Conservation (phyloP, 2,329 filamentous ascomycete species). For the Mycosphaerelloides madeirae region DNA sequence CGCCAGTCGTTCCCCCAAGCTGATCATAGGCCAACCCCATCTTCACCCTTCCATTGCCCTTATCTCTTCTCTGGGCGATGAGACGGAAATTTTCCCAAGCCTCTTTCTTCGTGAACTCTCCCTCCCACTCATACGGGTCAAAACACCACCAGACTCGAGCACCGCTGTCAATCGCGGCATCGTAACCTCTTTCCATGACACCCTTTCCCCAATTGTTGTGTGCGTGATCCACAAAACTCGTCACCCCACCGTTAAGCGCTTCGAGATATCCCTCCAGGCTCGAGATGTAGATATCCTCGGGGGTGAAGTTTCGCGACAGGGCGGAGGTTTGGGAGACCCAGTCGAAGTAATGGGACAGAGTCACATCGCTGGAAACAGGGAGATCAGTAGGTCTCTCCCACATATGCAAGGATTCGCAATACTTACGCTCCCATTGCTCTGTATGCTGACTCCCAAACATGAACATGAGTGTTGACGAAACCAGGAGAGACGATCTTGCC, state of each 20-base stretch:
- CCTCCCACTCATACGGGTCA: constrained; percentile 2
- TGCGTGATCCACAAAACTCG: constrained; percentile 39
- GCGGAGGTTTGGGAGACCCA: constrained; percentile 34
- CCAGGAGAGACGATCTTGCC: constrained; percentile 52
- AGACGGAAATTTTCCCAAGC: constrained; percentile 7
- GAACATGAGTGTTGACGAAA: constrained; percentile 53
- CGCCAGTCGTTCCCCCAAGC: constrained; percentile 3
- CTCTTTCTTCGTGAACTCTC: constrained; percentile 2
- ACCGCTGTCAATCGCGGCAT: constrained; percentile 42
- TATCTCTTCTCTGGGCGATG: neutral
- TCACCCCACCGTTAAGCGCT: constrained; percentile 41
- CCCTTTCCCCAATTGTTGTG: constrained; percentile 21
- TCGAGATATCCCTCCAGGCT: constrained; percentile 40
- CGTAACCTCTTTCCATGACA: constrained; percentile 21
- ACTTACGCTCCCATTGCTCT: constrained; percentile 45
- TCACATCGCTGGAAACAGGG: constrained; percentile 38
- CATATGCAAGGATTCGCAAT: neutral
- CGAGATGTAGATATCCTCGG: constrained; percentile 47
- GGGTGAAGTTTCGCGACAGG: constrained; percentile 29
- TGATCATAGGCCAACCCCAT: constrained; percentile 5
- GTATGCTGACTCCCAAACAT: constrained; percentile 54
- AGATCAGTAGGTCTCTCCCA: neutral
- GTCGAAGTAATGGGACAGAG: constrained; percentile 46
- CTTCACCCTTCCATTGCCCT: neutral
- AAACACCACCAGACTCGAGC: constrained; percentile 13